phyloP scores from a whole-genome alignment of 2,329 filamentous ascomycete genomes.

The Xylogone sp. region DNA sequence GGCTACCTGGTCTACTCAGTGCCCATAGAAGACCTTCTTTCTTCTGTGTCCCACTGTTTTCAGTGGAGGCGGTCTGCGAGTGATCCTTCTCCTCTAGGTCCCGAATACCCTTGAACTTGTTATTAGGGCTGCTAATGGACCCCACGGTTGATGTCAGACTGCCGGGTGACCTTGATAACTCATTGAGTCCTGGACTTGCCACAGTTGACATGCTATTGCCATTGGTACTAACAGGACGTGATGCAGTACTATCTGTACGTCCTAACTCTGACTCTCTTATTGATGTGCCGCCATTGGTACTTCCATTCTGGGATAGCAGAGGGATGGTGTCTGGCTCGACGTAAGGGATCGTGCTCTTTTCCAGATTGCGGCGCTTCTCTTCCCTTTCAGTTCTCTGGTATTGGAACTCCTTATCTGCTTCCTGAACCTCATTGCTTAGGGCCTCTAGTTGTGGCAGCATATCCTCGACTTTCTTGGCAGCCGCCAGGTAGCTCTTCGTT shows the following conservation, averaged over 20 bases:
- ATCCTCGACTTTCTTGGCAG: conserved; percentile 82
- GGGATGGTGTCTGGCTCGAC: conserved; percentile 63
- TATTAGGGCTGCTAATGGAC: conserved; percentile 45
- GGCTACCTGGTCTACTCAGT: conserved; percentile 84
- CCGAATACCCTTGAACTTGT: conserved; percentile 84
- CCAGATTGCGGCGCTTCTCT: conserved; percentile 84
- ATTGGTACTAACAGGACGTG: conserved; percentile 51
- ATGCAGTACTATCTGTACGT: conserved; percentile 70
- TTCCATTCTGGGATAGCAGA: conserved; percentile 27
- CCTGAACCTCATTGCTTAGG: conserved; percentile 80
- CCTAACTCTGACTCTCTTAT: conserved; percentile 67
- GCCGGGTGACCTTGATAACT: conserved; percentile 51
- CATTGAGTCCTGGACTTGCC: conserved; percentile 19
- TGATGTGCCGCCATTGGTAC: conserved; percentile 31
- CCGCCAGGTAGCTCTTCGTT: conserved; percentile 74
- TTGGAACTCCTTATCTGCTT: conserved; percentile 95
- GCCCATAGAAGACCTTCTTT: conserved; percentile 97
- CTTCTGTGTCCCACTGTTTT: conserved; percentile 63
- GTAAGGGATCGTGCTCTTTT: conserved; percentile 78
- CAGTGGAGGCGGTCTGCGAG: conserved; percentile 45
- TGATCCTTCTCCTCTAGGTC: conserved; percentile 83
- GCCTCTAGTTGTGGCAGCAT: conserved; percentile 89
- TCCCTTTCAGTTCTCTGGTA: conserved; percentile 93
- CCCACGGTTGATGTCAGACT: conserved; percentile 40
- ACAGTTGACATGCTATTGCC: conserved; percentile 27